Percentiles rank a stretch among this genome's conserved stretches.
Evolutionary conservation across 1,284 basidiomycete species (phyloP).

Genomic region (Mycena citricolor): DNA sequence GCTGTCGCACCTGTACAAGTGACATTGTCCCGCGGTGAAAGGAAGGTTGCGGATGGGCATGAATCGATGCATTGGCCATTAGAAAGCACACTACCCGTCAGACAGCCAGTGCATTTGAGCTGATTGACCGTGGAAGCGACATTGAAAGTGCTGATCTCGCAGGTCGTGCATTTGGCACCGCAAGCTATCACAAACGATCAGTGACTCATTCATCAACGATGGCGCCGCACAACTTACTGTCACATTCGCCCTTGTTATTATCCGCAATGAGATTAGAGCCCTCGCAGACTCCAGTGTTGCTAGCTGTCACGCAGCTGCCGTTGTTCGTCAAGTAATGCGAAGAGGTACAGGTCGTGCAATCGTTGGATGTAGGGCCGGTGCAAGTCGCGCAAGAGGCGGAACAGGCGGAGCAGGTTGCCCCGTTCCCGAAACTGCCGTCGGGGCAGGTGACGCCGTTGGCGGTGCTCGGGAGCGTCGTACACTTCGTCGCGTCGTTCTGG

Average conservation of each 20-base stretch:
- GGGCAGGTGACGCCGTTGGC: slow-evolving; percentile 61
- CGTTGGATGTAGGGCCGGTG: slow-evolving; percentile 62
- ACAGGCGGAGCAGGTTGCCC: slow-evolving; percentile 57
- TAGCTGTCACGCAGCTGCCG: slow-evolving; percentile 64
- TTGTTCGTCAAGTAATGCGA: slow-evolving; percentile 56
- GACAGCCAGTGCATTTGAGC: slow-evolving; percentile 71
- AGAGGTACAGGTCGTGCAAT: slow-evolving; percentile 66
- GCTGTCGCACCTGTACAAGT: slow-evolving; percentile 59
- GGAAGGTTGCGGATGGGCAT: slow-evolving; percentile 72
- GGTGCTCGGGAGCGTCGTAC: slow-evolving; percentile 50
- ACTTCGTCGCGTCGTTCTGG: slow-evolving; percentile 65
- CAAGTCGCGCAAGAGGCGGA: slow-evolving; percentile 70
- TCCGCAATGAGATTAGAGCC: slow-evolving; percentile 73
- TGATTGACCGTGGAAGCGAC: slow-evolving; percentile 63
- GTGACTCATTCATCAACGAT: not conserved
- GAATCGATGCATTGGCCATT: slow-evolving; percentile 63
- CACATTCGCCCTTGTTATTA: slow-evolving; percentile 76
- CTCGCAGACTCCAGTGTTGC: slow-evolving; percentile 68
- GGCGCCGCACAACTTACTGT: slow-evolving; percentile 52
- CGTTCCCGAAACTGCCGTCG: slow-evolving; percentile 60
- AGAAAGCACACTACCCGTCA: slow-evolving; percentile 72
- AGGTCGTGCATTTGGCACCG: slow-evolving; percentile 75
- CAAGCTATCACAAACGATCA: slow-evolving; percentile 48
- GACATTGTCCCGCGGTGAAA: slow-evolving; percentile 66
- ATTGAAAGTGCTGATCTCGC: slow-evolving; percentile 69